Percentiles rank a stretch among this genome's conserved stretches.
Evolutionary conservation across 768 basidiomycete species (phyloP).

Genomic region (Trametes cubensis): DNA sequence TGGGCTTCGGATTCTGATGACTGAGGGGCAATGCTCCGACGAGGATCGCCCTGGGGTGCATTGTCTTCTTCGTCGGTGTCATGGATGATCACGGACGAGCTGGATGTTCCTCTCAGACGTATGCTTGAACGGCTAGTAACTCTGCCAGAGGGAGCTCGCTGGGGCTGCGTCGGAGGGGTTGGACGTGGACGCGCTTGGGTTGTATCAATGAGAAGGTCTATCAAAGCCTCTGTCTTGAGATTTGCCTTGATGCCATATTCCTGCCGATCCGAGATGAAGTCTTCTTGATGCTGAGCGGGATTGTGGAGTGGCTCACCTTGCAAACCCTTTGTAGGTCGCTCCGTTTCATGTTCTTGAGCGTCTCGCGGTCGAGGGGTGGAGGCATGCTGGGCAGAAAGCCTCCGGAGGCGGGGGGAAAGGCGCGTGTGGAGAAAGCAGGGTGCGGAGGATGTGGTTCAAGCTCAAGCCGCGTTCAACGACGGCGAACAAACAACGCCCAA

Average conservation of each 20-base stretch:
- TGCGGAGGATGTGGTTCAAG: constrained; percentile 20
- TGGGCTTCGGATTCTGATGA: constrained; percentile 21
- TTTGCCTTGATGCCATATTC: constrained; percentile 83
- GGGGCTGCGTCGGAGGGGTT: constrained; percentile 26
- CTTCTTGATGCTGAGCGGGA: not conserved
- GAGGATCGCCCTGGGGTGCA: constrained; percentile 27
- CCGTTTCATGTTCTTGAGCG: constrained; percentile 56
- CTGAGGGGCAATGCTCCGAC: constrained; percentile 5
- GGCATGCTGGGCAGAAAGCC: constrained; percentile 36
- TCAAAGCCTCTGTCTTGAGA: constrained; percentile 77
- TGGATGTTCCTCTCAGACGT: constrained; percentile 36
- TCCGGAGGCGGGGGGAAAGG: constrained; percentile 1
- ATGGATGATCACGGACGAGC: constrained; percentile 42
- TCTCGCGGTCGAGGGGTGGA: constrained; percentile 46
- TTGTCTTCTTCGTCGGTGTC: constrained; percentile 50
- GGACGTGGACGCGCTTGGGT: constrained; percentile 28
- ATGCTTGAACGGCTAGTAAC: constrained; percentile 35
- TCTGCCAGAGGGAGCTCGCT: constrained; percentile 39
- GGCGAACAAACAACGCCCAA: constrained; percentile 54
- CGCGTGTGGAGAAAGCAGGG: not conserved
- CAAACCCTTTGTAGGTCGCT: constrained; percentile 58
- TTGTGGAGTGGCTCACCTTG: constrained; percentile 50
- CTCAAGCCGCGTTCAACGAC: constrained; percentile 43
- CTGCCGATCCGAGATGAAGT: constrained; percentile 38
- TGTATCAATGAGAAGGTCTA: constrained; percentile 69